Evolutionary conservation across 2,329 filamentous ascomycete species (phyloP), one percentile per base, ranked within the genome.

Genomic region (Trichoderma sp.): DNA sequence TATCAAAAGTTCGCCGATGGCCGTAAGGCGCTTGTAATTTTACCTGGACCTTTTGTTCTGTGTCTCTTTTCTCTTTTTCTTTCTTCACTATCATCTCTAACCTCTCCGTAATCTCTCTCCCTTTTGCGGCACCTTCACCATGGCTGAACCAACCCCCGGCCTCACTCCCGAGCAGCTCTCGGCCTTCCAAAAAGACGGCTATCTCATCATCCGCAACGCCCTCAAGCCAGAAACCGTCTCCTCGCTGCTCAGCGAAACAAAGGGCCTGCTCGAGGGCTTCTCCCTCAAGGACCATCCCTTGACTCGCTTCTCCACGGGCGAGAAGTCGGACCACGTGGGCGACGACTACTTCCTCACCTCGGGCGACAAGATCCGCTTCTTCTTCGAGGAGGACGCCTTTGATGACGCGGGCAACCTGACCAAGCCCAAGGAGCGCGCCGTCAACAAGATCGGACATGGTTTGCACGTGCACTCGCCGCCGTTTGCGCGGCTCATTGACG

Each of bases 321-420:
- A 85, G 88, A 91, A 80, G 85, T 89, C 82, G 63, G 89, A 92
- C 76, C 96, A 98, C 85, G 94, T 98, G 12, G 95, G 96, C 77
- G 97, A 98, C 86, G 91, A 93, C 82, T 99, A 99, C 88, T 98
- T 99, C 86, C 91, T 98, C 3, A 89, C 88, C 1, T 97, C 93
- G 3, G 95, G 95, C 77, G 94, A 98, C 87, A 96, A 98, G 85
- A 88, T 98, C 77, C 93, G 95, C 76, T 98, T 97, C 89, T 98
- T 98, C 89, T 97, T 98, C 84, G 96, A 98, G 85, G 95, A 97
- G 85, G 95, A 97, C 84, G 96, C 96, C 78, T 96, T 98, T 83
- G 88, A 92, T 80, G 79, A 86, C 11, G 80, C 85, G 0, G 93
- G 94, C 53, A 85, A 86, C 1, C 90, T 98, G 4, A 86, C 86